These are phyloP conservation scores for Geotrichum macrosporum DNA, from an alignment of 1,139 yeast genomes.

Conservation along the genomic window DNA sequence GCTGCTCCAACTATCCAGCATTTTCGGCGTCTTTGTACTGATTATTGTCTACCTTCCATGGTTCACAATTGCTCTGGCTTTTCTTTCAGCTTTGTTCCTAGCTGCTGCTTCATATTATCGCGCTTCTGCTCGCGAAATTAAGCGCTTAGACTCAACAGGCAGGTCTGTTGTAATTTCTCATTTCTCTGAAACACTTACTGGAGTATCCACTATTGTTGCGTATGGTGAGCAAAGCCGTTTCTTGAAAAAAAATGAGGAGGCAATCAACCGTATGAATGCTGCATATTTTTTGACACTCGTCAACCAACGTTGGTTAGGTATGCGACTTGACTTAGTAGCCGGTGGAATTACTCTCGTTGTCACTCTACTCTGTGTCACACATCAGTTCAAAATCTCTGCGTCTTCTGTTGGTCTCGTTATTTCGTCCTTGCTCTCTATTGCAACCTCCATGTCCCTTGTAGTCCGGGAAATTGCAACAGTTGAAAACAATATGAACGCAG, in stretches of 20 bases:
- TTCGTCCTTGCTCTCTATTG: constrained; percentile 40
- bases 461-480: constrained; percentile 55
- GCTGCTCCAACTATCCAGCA: constrained; percentile 48
- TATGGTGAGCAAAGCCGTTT: constrained; percentile 51
- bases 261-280: constrained; percentile 63
- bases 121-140: constrained; percentile 76
- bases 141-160: constrained; percentile 72
- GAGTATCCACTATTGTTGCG: constrained; percentile 66
- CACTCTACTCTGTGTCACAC: constrained; percentile 57
- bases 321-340: constrained; percentile 57
- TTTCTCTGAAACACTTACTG: constrained; percentile 69
- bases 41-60: constrained; percentile 72
- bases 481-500: constrained; percentile 80
- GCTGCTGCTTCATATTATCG: constrained; percentile 60
- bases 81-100: constrained; percentile 46
- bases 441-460: constrained; percentile 35
- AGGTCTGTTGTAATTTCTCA: constrained; percentile 75
- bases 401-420: constrained; percentile 69
- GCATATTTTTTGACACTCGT: constrained; percentile 64
- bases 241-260: constrained; percentile 45
- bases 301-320: constrained; percentile 74
- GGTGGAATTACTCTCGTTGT: constrained; percentile 45
- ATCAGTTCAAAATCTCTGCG: constrained; percentile 58
- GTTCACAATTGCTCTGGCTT: constrained; percentile 67
- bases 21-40: constrained; percentile 61